Base-by-base conservation (phyloP, 768 basidiomycete genomes). In the Termitomyces sp. region DNA sequence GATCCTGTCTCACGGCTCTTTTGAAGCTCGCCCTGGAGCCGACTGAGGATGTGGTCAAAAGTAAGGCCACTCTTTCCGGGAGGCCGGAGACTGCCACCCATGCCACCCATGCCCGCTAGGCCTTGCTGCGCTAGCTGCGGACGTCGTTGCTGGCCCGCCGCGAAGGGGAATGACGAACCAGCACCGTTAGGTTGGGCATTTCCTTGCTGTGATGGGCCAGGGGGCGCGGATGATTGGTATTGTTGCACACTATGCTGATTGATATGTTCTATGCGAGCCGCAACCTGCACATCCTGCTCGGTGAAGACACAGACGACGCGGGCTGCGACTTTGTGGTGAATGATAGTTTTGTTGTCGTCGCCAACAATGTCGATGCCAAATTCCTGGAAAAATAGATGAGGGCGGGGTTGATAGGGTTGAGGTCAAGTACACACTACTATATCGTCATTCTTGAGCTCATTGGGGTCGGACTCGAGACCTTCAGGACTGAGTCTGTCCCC, bases 331-430 rank as follows among this genome's bases (percentile, higher is more conserved):
- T 99, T 98, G 77, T 98, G 95, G 74, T 99, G 97, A 51, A 98
- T 88, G 58, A 98, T 95, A 2, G 93, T 95, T 74, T 92, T 92
- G 80, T 95, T 97, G 78, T 99, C 97, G 68, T 99, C 97, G 62
- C 93, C 91, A 56, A 97, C 92, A 62, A 99, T 99, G 76, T 98
- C 97, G 68, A 98, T 99, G 58, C 97, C 97, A 71, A 97, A 98
- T 87, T 98, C 95, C 95, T 96, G 47, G 47, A 23, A 40, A 58
- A 32, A 41, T 52, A 33, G 55, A 61, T 56, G 33, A 41, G 32
- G 35, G 35, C 57, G 33, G 55, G 46, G 59, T 28, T 52, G 59
- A 35, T 20, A 56, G 55, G 38, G 6, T 48, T 35, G 14, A 51
- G 28, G 50, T 40, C 13, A 3, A 63, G 14, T 33, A 79, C 94